Conservation (phyloP, 2,329 filamentous ascomycete species). For the Orbilia quercus region DNA sequence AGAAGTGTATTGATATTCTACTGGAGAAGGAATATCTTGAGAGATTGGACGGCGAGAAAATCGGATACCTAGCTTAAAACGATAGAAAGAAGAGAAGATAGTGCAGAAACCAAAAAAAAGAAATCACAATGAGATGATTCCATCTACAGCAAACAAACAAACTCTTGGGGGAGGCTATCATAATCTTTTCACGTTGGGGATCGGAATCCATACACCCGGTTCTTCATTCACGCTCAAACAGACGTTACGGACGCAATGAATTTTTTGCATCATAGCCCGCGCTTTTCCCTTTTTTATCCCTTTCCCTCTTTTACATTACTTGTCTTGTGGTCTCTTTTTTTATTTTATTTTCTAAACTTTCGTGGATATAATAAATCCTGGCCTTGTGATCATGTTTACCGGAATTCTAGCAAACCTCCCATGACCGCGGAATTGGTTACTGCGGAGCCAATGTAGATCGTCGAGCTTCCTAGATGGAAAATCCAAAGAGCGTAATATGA, state of each 20-base stretch:
- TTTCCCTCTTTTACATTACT: no score
- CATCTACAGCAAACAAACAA: no score
- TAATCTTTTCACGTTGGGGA: slow-evolving; percentile 26
- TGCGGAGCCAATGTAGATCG: no score
- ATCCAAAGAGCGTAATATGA: no score
- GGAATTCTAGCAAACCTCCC: no score
- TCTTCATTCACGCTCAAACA: slow-evolving; percentile 18
- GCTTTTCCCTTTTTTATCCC: slow-evolving; percentile 3
- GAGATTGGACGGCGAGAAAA: slow-evolving; percentile 90
- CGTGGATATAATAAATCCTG: slow-evolving; percentile 28
- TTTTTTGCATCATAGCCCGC: slow-evolving; percentile 47
- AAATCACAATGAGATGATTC: not conserved
- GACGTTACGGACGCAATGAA: slow-evolving; percentile 27
- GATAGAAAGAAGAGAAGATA: not conserved
- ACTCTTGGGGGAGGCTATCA: slow-evolving; percentile 22
- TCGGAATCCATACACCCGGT: not conserved
- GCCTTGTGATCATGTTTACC: not conserved
- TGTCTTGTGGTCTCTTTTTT: not conserved
- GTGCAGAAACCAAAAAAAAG: not conserved
- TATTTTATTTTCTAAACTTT: slow-evolving; percentile 2
- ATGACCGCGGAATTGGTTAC: no score
- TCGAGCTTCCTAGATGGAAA: no score
- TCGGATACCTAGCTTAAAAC: slow-evolving; percentile 81
- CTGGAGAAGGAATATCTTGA: slow-evolving; percentile 99
- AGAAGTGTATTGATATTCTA: slow-evolving; percentile 98